Evolutionary conservation across 805 yeast species (phyloP), one percentile per base, ranked within the genome.

Genomic region (Wickerhamiella kazuoi): DNA sequence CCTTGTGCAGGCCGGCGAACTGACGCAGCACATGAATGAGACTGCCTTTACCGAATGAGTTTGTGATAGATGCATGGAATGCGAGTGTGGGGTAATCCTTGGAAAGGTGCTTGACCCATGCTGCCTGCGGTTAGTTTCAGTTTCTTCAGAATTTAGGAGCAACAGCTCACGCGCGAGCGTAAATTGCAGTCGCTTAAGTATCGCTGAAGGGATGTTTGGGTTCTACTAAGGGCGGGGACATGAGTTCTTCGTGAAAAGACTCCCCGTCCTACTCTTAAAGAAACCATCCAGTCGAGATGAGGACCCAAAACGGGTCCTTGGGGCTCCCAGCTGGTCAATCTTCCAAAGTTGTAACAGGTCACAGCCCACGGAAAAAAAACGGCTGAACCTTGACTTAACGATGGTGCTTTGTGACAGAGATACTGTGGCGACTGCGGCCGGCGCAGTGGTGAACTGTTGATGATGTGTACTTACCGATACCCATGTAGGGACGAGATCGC

Each of bases 321-420:
- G 57, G 42, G 42, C 63, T 72, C 75, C 77, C 69, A 64, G 57
- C 63, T 61, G 60, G 64, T 81, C 71, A 50, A 57, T 86, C 75
- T 86, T 69, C 96, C 96, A 86, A 80, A 74, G 93, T 76, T 73
- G 87, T 87, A 86, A 87, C 96, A 86, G 96, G 79, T 79, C 65
- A 63, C 65, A 64, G 44, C 65, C 67, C 70, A 72, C 69, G 64
- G 59, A 57, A 51, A 41, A 45, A 21, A 21, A 30, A 24, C 28
- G 41, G 38, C 46, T 36, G 47, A 46, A 48, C 53, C 66, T 60
- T 62, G 66, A 62, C 66, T 56, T 57, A 75, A 71, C 87, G 74
- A 79, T 82, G 95, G 94, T 57, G 37, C 37, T 19, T 15, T 28
- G n/a, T n/a, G n/a, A n/a, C n/a, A n/a, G n/a, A n/a, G n/a, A n/a